phyloP scores from a whole-genome alignment of 805 yeast genomes.

The Candida corydali region DNA sequence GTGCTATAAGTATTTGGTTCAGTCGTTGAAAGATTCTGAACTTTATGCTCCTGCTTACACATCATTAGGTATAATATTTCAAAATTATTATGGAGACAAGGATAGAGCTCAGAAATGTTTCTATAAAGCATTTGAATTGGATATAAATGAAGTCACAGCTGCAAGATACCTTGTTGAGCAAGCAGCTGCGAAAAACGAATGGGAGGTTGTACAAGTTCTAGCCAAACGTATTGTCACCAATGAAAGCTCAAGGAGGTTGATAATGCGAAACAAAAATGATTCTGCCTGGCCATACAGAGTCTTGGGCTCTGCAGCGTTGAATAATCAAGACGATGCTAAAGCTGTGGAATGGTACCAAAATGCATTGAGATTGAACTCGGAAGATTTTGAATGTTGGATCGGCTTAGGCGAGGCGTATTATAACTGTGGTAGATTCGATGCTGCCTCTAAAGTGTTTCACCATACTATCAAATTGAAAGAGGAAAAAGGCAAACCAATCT shows the following conservation, averaged over 20 bases:
- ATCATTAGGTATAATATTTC: constrained; percentile 72
- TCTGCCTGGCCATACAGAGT: constrained; percentile 86
- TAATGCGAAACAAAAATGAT: constrained; percentile 28
- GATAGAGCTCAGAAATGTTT: constrained; percentile 80
- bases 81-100: constrained; percentile 52
- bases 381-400: constrained; percentile 80
- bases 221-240: constrained; percentile 63
- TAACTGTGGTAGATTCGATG: constrained; percentile 79
- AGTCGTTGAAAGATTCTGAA: constrained; percentile 59
- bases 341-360: constrained; percentile 90
- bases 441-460: constrained; percentile 77
- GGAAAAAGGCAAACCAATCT: constrained; percentile 38
- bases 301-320: constrained; percentile 73
- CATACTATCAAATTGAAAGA: constrained; percentile 48
- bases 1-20: constrained; percentile 57
- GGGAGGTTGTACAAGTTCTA: constrained; percentile 80
- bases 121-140: constrained; percentile 84
- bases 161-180: constrained; percentile 68
- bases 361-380: constrained; percentile 64
- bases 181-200: constrained; percentile 65
- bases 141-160: constrained; percentile 69
- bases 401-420: constrained; percentile 96
- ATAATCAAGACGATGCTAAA: constrained; percentile 63
- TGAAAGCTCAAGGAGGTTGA: constrained; percentile 51
- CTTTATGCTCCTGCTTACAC: constrained; percentile 78